Conservation (phyloP, 306 rosid genomes). For the Acmispon strigosus region DNA sequence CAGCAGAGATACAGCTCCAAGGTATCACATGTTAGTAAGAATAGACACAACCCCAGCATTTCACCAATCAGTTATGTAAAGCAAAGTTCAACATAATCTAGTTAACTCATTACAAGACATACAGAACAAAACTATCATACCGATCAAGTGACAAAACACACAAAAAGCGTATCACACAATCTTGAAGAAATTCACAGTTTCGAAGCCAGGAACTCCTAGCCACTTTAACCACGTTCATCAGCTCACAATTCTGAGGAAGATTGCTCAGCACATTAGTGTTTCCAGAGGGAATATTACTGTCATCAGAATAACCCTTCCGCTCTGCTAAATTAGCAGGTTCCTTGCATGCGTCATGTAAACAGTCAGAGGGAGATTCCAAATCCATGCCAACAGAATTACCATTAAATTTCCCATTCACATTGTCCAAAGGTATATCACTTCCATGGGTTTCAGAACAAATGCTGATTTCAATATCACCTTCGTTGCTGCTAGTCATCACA, state of each 20-base stretch:
- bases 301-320: slow-evolving; percentile 33
- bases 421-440: slow-evolving; percentile 39
- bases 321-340: slow-evolving; percentile 27
- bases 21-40: not conserved
- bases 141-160: slow-evolving; percentile 90
- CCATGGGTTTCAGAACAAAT: slow-evolving; percentile 41
- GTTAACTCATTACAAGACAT: not conserved
- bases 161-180: slow-evolving; percentile 82
- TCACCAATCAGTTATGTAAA: not conserved
- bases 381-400: slow-evolving; percentile 41
- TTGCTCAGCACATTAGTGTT: slow-evolving; percentile 32
- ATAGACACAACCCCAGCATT: not conserved
- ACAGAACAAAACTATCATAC: slow-evolving; percentile 38
- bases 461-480: slow-evolving; percentile 35
- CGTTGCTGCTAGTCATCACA: slow-evolving; percentile 36
- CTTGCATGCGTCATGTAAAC: slow-evolving; percentile 22
- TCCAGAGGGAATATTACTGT: slow-evolving; percentile 35
- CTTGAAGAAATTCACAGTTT: slow-evolving; percentile 87
- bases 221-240: slow-evolving; percentile 64
- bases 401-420: slow-evolving; percentile 39
- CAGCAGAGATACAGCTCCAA: not conserved
- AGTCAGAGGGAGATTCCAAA: slow-evolving; percentile 36
- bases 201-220: slow-evolving; percentile 85
- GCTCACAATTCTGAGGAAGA: slow-evolving; percentile 57
- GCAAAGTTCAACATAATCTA: not conserved